phyloP scores from a whole-genome alignment of 2,329 filamentous ascomycete genomes.

The Aureobasidium sp. region DNA sequence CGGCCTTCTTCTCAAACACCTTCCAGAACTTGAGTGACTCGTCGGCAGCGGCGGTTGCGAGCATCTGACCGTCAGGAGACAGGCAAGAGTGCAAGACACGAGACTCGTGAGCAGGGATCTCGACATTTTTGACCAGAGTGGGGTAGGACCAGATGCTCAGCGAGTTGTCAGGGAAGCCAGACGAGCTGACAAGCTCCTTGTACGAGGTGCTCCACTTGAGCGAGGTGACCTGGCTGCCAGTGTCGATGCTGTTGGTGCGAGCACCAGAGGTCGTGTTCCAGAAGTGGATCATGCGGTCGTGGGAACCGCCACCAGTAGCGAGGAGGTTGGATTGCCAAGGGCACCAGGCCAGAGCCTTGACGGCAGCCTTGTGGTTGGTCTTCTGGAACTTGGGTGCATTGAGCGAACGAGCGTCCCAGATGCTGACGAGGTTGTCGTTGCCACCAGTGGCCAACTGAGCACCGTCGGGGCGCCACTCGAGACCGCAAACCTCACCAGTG shows the following conservation, averaged over 20 bases:
- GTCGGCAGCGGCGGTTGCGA: constrained; percentile 91
- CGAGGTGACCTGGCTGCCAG: constrained; percentile 92
- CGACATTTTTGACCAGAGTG: constrained; percentile 90
- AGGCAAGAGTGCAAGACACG: constrained; percentile 93
- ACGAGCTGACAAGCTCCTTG: constrained; percentile 95
- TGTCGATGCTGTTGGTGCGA: constrained; percentile 98
- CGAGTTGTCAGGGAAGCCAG: constrained; percentile 98
- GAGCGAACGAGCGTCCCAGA: constrained; percentile 95
- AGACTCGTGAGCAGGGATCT: constrained; percentile 96
- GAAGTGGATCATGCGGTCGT: constrained; percentile 98
- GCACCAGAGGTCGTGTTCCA: constrained; percentile 99
- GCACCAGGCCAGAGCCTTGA: constrained; percentile 98
- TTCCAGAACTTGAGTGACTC: constrained; percentile 99
- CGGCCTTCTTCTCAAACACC: constrained; percentile 97
- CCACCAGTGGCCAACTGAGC: constrained; percentile 94
- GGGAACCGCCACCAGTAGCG: constrained; percentile 89
- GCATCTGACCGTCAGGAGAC: constrained; percentile 95
- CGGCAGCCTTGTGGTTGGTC: constrained; percentile 97
- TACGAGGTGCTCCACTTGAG: constrained; percentile 95
- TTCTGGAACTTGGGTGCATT: constrained; percentile 97
- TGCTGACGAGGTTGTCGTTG: constrained; percentile 98
- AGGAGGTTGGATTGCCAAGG: constrained; percentile 98
- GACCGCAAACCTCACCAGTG: constrained; percentile 94
- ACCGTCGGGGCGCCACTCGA: constrained; percentile 95
- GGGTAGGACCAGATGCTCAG: constrained; percentile 99